Percentiles rank a stretch among this genome's conserved stretches.
These are phyloP conservation scores for Brassica cretica DNA, from an alignment of 345 rosid genomes.

Conservation along the genomic window DNA sequence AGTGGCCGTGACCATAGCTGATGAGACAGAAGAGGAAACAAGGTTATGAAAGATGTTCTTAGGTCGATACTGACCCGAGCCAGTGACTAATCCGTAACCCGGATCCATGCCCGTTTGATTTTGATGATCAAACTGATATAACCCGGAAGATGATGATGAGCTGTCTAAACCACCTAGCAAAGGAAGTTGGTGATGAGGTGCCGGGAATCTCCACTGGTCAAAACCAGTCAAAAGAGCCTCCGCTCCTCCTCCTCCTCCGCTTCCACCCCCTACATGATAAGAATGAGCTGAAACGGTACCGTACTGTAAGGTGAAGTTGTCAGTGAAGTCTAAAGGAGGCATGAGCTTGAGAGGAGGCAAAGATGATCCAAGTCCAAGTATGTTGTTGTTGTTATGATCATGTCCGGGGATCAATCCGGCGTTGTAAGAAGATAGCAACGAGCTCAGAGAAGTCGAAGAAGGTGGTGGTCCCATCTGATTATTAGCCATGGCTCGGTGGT, in stretches of 20 bases:
- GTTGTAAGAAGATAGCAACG: constrained; percentile 42
- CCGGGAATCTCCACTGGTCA: constrained; percentile 38
- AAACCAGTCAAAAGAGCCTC: constrained; percentile 36
- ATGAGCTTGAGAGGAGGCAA: constrained; percentile 42
- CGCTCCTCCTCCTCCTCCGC: constrained; percentile 30
- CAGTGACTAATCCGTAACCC: constrained; percentile 37
- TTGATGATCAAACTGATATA: constrained; percentile 32
- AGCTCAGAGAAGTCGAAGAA: constrained; percentile 35
- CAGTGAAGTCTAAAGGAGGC: constrained; percentile 42
- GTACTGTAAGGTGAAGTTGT: constrained; percentile 40
- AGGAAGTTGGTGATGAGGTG: constrained; percentile 32
- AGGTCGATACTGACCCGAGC: constrained; percentile 38
- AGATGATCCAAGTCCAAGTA: constrained; percentile 43
- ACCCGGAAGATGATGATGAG: constrained; percentile 21
- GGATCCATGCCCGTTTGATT: constrained; percentile 32
- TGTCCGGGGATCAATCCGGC: constrained; percentile 41
- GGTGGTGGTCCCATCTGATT: constrained; percentile 40
- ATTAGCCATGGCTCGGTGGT: constrained; percentile 29
- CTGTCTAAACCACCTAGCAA: constrained; percentile 35
- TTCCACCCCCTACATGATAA: constrained; percentile 31
- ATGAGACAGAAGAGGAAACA: constrained; percentile 31
- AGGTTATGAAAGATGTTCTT: constrained; percentile 39
- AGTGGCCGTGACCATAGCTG: constrained; percentile 35
- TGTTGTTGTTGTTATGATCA: constrained; percentile 33
- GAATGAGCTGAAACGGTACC: constrained; percentile 40